Conservation (phyloP, 225 moss, liverwort and hornwort genomes). For the Physcomitrium patens region DNA sequence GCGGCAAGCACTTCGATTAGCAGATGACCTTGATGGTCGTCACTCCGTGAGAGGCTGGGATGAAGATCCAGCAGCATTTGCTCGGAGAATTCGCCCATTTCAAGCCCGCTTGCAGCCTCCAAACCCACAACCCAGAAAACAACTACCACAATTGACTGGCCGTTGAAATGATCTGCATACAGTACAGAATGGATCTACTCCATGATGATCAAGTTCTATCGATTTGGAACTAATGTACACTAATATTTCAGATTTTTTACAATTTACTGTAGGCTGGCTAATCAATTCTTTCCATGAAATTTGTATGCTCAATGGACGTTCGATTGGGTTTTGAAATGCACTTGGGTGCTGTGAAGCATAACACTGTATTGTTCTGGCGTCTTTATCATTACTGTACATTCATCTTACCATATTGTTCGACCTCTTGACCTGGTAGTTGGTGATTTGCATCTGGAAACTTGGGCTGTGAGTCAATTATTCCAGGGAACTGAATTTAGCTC, state of each 20-base stretch:
- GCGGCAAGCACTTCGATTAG: constrained; percentile 73
- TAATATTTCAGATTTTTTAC: background rate
- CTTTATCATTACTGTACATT: no score
- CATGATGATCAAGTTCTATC: background rate
- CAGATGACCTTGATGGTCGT: constrained; percentile 86
- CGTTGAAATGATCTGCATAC: constrained; percentile 3
- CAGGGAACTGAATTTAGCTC: no score
- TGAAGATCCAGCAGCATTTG: constrained; percentile 57
- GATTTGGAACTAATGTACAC: background rate
- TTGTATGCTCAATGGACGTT: no score
- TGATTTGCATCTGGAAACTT: no score
- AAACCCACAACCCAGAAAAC: constrained; percentile 18
- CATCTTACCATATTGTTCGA: no score
- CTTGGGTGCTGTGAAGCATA: no score
- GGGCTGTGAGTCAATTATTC: no score
- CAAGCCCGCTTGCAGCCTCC: constrained; percentile 25
- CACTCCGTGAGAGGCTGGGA: constrained; percentile 57
- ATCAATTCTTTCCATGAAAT: constrained; percentile 12
- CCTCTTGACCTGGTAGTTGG: no score
- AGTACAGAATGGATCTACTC: background rate
- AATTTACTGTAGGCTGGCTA: no score
- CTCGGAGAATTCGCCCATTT: constrained; percentile 41
- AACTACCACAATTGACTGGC: constrained; percentile 35
- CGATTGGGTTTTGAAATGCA: no score
- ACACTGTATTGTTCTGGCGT: no score